Base-by-base conservation (phyloP, 2,329 filamentous ascomycete genomes). In the Sordariomycetes sp. region DNA sequence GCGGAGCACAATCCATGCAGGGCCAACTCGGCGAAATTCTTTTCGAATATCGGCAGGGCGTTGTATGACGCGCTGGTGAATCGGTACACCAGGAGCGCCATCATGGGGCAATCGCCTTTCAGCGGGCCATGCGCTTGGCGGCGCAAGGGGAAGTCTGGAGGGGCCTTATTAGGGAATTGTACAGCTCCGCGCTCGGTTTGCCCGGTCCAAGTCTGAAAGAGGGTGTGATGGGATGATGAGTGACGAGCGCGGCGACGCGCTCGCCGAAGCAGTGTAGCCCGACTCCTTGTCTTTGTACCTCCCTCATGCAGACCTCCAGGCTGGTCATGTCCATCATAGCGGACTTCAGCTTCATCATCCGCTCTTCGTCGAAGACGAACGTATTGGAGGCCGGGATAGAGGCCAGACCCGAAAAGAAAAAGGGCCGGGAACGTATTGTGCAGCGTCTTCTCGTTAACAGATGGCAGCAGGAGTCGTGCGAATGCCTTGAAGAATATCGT, bases 281-380 rank as follows among this genome's bases (percentile, higher is more conserved):
- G 50, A 52, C 60, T 81, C 78, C 20, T 81, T 67, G 12, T 77
- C 74, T 59, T 83, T 79, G 62, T 78, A 83, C 61, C 80, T n/a
- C 74, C 28, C 74, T 75, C 79, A 84, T 83, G 72, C 83, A 86
- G 16, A 86, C 75, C 60, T 86, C 81, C 14, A 87, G 68, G 65
- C 85, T 85, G 64, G 86, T 79, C 58, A 79, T 76, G 64, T 86
- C 82, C 34, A 80, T 74, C 69, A 86, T 77, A 65, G 86, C 83
- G 6, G 78, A 76, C 20, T 81, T 78, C 37, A 86, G 73, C 65
- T 85, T 85, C 57, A 78, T 65, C 51, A 87, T 72, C 32, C 83
- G 79, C 66, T 86, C 83, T 65, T 86, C 82, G 62, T 87, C 83
- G 58, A 86, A 86, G 52, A 84, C 71, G 63, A 87, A 86, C 0